Base-by-base conservation (phyloP, 139 green algal species). In the Chlorella ohadii region DNA sequence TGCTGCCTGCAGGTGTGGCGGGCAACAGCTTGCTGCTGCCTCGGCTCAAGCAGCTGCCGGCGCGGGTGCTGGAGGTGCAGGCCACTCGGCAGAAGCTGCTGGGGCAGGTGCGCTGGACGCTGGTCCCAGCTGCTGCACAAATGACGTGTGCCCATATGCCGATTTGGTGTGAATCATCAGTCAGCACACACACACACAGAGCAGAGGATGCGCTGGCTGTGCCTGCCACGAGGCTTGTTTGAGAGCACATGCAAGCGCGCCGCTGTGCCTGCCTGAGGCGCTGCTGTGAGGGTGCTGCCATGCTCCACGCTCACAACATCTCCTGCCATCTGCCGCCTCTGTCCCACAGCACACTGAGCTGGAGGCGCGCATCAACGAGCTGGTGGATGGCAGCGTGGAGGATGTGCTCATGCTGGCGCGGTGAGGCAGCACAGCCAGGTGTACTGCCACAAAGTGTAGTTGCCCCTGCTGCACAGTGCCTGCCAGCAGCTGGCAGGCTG, bases 401-500 rank as follows among this genome's bases (percentile, higher is more conserved):
- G 95, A 98, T 72, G 87, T 98, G 61, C 89, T 93, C 12, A 88
- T 94, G 73, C 92, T 98, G 36, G 95, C 95, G 5, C 31, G 75
- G 75, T 81, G 57, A 66, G 25, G 44, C 44, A 51, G 44, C 9
- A 9, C 44, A 51, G 44, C 44, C 44, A 9, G n/a, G n/a, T n/a
- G n/a, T n/a, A n/a, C n/a, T n/a, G n/a, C n/a, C n/a, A n/a, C n/a
- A n/a, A n/a, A n/a, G n/a, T n/a, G n/a, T n/a, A n/a, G n/a, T n/a
- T n/a, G n/a, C n/a, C n/a, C n/a, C n/a, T n/a, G n/a, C n/a, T n/a
- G n/a, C n/a, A n/a, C n/a, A n/a, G n/a, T n/a, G n/a, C n/a, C n/a
- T n/a, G n/a, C n/a, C n/a, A n/a, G n/a, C n/a, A n/a, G n/a, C n/a
- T n/a, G n/a, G n/a, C n/a, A n/a, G n/a, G n/a, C n/a, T n/a, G n/a